phyloP scores from a whole-genome alignment of 257 asterid species.

The Craterostigma plantagineum region DNA sequence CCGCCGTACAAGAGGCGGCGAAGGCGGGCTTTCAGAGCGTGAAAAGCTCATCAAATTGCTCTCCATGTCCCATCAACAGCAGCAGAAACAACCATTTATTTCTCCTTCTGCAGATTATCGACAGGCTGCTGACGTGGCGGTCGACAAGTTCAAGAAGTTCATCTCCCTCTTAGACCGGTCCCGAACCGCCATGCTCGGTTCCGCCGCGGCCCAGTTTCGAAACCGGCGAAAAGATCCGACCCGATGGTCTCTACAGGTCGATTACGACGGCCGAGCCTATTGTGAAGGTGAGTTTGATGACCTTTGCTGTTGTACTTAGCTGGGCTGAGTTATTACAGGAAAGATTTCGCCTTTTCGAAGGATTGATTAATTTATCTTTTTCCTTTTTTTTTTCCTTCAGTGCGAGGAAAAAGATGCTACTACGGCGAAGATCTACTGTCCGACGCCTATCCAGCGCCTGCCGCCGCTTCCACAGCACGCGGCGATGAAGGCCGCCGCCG shows the following conservation, averaged over 20 bases:
- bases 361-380: too few species aligned
- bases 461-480: slow-evolving; percentile 61
- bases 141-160: slow-evolving; percentile 52
- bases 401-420: slow-evolving; percentile 11
- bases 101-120: slow-evolving; percentile 23
- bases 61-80: slow-evolving; percentile 24
- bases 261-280: slow-evolving; percentile 7
- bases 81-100: too few species aligned
- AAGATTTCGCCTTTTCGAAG: too few species aligned
- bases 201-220: slow-evolving; percentile 62
- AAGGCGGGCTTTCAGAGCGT: slow-evolving; percentile 82
- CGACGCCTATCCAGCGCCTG: slow-evolving; percentile 47
- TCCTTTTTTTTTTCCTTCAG: too few species aligned
- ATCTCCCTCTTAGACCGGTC: slow-evolving; percentile 58
- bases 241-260: slow-evolving; percentile 1
- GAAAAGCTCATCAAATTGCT: slow-evolving; percentile 58
- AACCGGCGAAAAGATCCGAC: slow-evolving; percentile 7
- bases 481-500: slow-evolving; percentile 23
- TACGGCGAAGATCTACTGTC: slow-evolving; percentile 33
- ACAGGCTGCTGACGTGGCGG: slow-evolving; percentile 68
- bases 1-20: slow-evolving; percentile 88
- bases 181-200: slow-evolving; percentile 83
- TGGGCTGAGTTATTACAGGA: too few species aligned
- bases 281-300: too few species aligned
- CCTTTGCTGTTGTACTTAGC: too few species aligned